These are phyloP conservation scores for Bipolaris gigantea DNA, from an alignment of 2,329 filamentous ascomycete species.

Conservation along the genomic window DNA sequence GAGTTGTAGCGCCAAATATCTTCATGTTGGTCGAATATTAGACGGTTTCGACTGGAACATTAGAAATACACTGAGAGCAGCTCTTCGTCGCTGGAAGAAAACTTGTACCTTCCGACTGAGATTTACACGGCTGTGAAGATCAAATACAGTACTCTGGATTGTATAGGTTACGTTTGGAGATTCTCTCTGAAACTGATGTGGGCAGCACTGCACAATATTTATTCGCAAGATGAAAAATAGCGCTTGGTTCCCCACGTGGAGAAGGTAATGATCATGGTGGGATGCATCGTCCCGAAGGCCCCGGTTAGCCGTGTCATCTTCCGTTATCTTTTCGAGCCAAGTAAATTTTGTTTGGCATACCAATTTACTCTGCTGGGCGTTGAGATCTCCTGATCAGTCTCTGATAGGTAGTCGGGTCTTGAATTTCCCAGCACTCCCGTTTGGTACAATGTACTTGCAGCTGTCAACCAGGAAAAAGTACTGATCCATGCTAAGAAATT, in stretches of 20 bases:
- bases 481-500: too few species aligned
- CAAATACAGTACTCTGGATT: neutral
- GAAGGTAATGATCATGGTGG: neutral
- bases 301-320: too few species aligned
- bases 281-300: neutral
- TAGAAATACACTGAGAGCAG: neutral
- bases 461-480: neutral
- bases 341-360: neutral
- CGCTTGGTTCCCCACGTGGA: neutral
- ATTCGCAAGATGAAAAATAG: neutral
- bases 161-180: neutral
- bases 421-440: neutral
- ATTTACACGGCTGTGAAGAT: neutral
- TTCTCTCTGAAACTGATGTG: neutral
- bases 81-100: neutral
- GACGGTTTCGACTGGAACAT: neutral
- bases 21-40: constrained; percentile 22
- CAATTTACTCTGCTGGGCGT: neutral
- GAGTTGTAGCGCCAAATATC: constrained; percentile 6
- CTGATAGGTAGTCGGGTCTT: neutral
- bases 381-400: neutral
- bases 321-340: neutral
- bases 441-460: neutral
- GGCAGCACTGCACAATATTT: neutral
- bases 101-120: constrained; percentile 4